Percentiles rank a stretch among this genome's conserved stretches.
Conservation (phyloP, 768 basidiomycete genomes). For the Chiua virens region DNA sequence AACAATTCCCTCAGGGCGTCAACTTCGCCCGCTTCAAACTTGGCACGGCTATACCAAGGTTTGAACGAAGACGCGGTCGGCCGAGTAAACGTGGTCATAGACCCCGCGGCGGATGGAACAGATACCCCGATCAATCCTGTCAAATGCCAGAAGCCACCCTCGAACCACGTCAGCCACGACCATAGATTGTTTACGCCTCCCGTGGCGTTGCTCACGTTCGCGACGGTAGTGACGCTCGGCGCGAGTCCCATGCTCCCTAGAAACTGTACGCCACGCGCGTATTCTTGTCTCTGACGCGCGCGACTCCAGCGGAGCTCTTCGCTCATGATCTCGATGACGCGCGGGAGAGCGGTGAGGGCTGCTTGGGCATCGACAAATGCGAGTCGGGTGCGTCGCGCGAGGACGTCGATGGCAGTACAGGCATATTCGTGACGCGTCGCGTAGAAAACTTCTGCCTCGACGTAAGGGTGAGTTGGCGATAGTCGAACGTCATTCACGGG, state of each 20-base stretch:
- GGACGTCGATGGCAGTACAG: conserved; percentile 86
- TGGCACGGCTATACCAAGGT: conserved; percentile 45
- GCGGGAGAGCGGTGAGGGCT: conserved; percentile 80
- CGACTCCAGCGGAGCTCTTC: conserved; percentile 79
- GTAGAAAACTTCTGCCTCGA: conserved; percentile 92
- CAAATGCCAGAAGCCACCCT: conserved; percentile 11
- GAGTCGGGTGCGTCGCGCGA: conserved; percentile 90
- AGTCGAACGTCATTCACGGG: conserved; percentile 84
- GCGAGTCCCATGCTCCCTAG: conserved; percentile 84
- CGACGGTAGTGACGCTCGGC: conserved; percentile 34
- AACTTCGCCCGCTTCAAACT: conserved; percentile 54
- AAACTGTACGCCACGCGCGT: conserved; percentile 59
- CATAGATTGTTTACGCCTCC: background rate
- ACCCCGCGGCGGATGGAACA: background rate
- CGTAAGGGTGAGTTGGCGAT: conserved; percentile 73
- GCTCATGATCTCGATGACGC: conserved; percentile 89
- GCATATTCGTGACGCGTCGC: conserved; percentile 91
- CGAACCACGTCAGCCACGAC: conserved; percentile 17
- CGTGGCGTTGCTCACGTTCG: too few relatives aligned
- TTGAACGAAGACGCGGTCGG: conserved; percentile 6
- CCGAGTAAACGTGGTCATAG: background rate
- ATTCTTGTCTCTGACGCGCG: conserved; percentile 57
- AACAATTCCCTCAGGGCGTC: conserved; percentile 44
- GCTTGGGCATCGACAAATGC: conserved; percentile 91
- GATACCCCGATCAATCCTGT: conserved; percentile 22